Evolutionary conservation across 305 asterid species (phyloP), one percentile per base, ranked within the genome.

Genomic region (Andrographis paniculata): DNA sequence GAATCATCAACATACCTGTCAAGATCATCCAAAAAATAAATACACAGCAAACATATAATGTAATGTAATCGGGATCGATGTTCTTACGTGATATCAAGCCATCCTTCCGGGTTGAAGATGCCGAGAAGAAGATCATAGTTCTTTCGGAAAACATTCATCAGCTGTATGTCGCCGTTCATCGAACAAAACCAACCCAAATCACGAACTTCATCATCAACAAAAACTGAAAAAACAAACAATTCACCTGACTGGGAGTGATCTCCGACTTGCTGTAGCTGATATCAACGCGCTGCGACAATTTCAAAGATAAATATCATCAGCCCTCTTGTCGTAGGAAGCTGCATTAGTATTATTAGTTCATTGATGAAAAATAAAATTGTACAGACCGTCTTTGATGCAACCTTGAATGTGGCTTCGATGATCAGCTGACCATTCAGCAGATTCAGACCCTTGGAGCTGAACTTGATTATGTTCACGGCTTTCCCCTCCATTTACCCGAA

Each of bases 41-140:
- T 50, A 49, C 24, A 72, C 56, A 56, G 67, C 17, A 43, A 47
- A 15, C 20, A 19, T 7, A 10, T 13, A 24, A 17, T 27, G 36
- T 5, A 46, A 24, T 8, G 36, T 3, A 21, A 17, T 21, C 13
- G 2, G 21, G n/a, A 12, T 5, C 2, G 1, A 15, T 21, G 6
- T 46, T 7, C 82, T 45, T 77, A 88, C 93, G 95, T 81, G 58
- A 79, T 84, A 66, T 84, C 92, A 28, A 88, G 94, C 97, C 97
- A 84, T 41, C 97, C 97, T 18, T 84, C 79, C 0, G 97, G 97
- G 58, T 82, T 88, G 70, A 88, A 88, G 55, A 88, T 75, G 59
- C 76, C 58, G 20, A 88, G 85, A 47, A 88, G 89, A 48, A 84
- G 69, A 42, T 79, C 70, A 42, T 75, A 88, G 69, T 81, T 88